Evolutionary conservation across 257 asterid genomes (phyloP).

Genomic region (Solanum gracilifrons): DNA sequence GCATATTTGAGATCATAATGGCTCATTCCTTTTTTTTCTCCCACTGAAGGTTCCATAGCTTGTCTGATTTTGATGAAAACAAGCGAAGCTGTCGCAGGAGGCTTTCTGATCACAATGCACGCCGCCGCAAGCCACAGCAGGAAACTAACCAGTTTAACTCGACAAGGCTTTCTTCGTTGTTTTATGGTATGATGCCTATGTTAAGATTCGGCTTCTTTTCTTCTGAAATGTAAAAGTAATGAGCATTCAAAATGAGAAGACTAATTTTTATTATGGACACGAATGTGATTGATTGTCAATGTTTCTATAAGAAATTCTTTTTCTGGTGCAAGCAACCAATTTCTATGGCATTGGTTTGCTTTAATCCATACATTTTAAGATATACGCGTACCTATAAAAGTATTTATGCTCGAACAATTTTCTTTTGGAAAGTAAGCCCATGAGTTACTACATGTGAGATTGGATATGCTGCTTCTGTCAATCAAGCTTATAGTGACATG

Average conservation of each 20-base stretch:
- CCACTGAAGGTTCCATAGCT: conserved; percentile 67
- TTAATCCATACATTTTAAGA: background rate
- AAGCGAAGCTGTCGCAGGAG: conserved; percentile 88
- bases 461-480: background rate
- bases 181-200: conserved; percentile 39
- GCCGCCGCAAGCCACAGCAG: conserved; percentile 87
- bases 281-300: background rate
- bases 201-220: background rate
- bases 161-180: conserved; percentile 40
- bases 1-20: background rate
- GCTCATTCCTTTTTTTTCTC: background rate
- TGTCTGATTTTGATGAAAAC: conserved; percentile 74
- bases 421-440: background rate
- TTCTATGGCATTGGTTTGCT: background rate
- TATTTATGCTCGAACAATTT: background rate
- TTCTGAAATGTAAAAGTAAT: background rate
- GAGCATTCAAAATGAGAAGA: background rate
- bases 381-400: background rate
- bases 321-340: background rate
- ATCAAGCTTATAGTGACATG: background rate
- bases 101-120: conserved; percentile 85
- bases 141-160: conserved; percentile 52
- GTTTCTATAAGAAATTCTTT: background rate
- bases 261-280: background rate
- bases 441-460: background rate